Percentiles rank a stretch among this genome's conserved stretches.
These are phyloP conservation scores for Pichia sp. DNA, from an alignment of 1,139 yeast genomes.

Conservation along the genomic window DNA sequence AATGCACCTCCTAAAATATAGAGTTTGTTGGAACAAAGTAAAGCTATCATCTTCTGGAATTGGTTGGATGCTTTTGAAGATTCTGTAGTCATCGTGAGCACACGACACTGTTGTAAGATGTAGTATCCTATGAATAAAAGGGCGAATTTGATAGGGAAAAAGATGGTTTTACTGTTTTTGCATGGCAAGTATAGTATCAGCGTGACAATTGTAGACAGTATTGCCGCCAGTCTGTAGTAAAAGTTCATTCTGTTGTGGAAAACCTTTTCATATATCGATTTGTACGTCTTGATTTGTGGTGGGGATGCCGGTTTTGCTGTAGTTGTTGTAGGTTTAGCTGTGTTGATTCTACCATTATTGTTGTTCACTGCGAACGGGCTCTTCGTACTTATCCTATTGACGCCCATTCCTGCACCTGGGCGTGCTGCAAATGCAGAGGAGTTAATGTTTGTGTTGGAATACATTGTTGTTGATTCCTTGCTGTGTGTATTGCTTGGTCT, in stretches of 20 bases:
- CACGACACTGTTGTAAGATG: conserved; percentile 48
- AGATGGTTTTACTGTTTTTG: conserved; percentile 20
- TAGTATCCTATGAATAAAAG: conserved; percentile 37
- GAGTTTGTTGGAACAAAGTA: conserved; percentile 43
- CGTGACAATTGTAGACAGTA: conserved; percentile 33
- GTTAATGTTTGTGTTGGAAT: too few relatives aligned
- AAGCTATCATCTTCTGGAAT: conserved; percentile 46
- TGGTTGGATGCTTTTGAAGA: conserved; percentile 50
- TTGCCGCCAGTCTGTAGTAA: conserved; percentile 34
- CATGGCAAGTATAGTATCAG: conserved; percentile 20
- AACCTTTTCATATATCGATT: conserved; percentile 17
- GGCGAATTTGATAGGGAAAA: conserved; percentile 33
- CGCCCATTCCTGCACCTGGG: too few relatives aligned
- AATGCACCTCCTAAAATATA: conserved; percentile 39
- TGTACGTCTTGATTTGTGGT: conserved; percentile 5
- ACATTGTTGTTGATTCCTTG: too few relatives aligned
- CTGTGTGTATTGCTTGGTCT: too few relatives aligned
- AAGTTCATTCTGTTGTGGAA: conserved; percentile 28
- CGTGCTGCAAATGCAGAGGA: too few relatives aligned
- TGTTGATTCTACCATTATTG: not conserved
- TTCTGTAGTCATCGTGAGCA: conserved; percentile 50
- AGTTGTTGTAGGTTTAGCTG: not conserved
- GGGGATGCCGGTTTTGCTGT: not conserved
- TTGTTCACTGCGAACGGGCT: not conserved
- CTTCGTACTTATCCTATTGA: too few relatives aligned